A percentile compares a stretch with the other conserved stretches of the same genome.
These are phyloP conservation scores for Paraleonurus japonicus DNA, from an alignment of 257 asterid species.

Conservation along the genomic window DNA sequence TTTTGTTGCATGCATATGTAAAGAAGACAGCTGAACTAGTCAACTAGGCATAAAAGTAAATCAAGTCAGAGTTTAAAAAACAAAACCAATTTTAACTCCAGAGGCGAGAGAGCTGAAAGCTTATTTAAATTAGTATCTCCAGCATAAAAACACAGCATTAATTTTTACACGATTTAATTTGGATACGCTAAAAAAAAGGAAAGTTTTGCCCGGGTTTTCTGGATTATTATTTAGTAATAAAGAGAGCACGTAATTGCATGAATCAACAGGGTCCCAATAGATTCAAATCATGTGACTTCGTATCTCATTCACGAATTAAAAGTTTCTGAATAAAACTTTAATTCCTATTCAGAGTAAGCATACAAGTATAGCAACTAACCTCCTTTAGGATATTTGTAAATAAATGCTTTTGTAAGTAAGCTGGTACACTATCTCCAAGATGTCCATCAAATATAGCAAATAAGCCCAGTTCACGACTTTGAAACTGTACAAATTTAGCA, in stretches of 20 bases:
- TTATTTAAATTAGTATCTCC: not conserved
- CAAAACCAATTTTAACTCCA: not conserved
- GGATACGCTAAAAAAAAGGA: not conserved
- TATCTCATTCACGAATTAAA: not conserved
- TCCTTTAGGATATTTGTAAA: conserved; percentile 81
- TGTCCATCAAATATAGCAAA: conserved; percentile 94
- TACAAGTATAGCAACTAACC: conserved; percentile 57
- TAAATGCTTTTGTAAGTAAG: conserved; percentile 82
- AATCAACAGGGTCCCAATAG: not conserved
- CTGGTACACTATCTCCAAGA: conserved; percentile 86
- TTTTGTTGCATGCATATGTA: not conserved
- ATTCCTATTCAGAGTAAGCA: not conserved
- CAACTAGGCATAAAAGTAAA: not conserved
- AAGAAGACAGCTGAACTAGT: not conserved
- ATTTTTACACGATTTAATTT: not conserved
- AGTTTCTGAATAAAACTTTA: not conserved
- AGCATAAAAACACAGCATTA: not conserved
- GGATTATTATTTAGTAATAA: not conserved
- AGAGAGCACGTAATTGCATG: not conserved
- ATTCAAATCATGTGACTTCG: not conserved
- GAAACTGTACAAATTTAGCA: conserved; percentile 55
- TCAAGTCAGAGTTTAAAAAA: not conserved
- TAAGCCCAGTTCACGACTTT: conserved; percentile 70
- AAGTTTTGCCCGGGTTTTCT: not conserved
- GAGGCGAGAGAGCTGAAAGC: too few relatives aligned